These are phyloP conservation scores for Kwoniella shivajii DNA, from an alignment of 1,284 basidiomycete genomes.

Conservation along the genomic window DNA sequence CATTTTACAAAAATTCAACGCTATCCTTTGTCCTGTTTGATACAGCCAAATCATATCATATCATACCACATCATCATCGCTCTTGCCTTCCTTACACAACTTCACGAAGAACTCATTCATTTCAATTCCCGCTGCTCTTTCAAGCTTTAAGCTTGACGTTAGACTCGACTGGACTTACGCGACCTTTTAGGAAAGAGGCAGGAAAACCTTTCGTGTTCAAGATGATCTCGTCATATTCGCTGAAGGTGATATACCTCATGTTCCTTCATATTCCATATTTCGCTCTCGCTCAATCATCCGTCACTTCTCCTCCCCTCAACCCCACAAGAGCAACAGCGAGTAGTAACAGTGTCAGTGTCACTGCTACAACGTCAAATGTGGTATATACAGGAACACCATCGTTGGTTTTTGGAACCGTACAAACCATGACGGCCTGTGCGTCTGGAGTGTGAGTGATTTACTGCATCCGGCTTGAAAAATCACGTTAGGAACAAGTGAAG, in stretches of 20 bases:
- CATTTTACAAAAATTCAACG: too few relatives aligned
- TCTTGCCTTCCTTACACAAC: neutral
- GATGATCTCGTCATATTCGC: neutral
- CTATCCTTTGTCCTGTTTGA: too few relatives aligned
- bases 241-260: conserved; percentile 5
- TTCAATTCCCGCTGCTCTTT: neutral
- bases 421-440: conserved; percentile 28
- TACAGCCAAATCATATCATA: too few relatives aligned
- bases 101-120: neutral
- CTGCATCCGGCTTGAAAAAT: neutral
- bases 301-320: neutral
- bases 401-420: conserved; percentile 12
- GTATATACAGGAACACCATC: conserved; percentile 21
- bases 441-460: conserved; percentile 15
- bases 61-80: too few relatives aligned
- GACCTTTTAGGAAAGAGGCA: too few relatives aligned
- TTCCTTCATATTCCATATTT: neutral
- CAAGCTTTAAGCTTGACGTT: neutral
- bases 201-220: neutral
- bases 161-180: neutral
- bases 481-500: neutral
- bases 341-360: neutral
- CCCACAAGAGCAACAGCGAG: neutral
- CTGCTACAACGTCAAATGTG: conserved; percentile 4
- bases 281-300: conserved; percentile 10